Evolutionary conservation across 805 yeast genomes (phyloP), one percentile per base, ranked within the genome.

Genomic region (Yarrowia phangngaensis): DNA sequence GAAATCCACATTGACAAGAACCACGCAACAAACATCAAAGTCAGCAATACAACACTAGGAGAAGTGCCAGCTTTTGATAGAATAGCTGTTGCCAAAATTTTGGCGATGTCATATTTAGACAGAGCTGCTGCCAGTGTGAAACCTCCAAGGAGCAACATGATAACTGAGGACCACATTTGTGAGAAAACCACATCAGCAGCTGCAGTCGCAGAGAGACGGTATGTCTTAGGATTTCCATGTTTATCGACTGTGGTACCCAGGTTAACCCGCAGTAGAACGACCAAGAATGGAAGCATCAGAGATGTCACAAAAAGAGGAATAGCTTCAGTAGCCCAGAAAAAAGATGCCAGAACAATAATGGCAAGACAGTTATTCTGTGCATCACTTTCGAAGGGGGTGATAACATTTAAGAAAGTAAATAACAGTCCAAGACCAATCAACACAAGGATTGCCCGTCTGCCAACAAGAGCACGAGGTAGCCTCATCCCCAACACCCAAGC

Each of bases 281-380:
- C 78, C 45, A 90, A 67, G 35, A 90, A 69, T 1, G 98, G 98
- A 14, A 92, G 76, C 27, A 86, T 59, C 51, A 90, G 64, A 0
- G 97, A 82, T 2, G 98, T 90, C 12, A 84, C 94, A 65, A 86
- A 92, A 32, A 90, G 69, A 5, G 97, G 97, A 55, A 90, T 78
- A 0, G 95, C 78, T 61, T 90, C 98, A 8, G 97, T 85, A 0
- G 97, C 97, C 98, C 97, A 90, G 19, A 89, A 69, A 41, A 89
- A 61, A 0, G 97, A 88, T 1, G 95, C 81, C 57, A 85, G 78
- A 3, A 84, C 73, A 35, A 92, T 72, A 4, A 90, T 69, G 0
- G 97, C 95, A 61, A 90, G 74, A 66, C 98, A 87, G 59, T 87
- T 79, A 53, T 82, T 84, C 56, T 82, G 84, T 5, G 66, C 70